phyloP scores from a whole-genome alignment of 1,139 yeast species.

The Pichia sp. region DNA sequence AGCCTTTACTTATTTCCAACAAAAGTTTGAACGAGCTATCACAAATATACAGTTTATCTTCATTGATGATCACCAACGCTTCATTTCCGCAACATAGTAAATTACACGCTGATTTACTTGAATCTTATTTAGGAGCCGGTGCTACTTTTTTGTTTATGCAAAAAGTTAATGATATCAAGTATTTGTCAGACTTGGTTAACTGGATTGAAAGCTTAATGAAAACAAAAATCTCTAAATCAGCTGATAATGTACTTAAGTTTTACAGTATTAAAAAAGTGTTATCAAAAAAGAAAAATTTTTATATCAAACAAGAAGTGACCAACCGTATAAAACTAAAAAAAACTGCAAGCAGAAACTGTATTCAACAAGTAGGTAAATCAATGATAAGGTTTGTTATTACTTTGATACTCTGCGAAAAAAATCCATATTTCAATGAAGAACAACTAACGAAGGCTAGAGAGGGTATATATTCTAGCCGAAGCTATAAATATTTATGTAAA shows the following conservation, averaged over 20 bases:
- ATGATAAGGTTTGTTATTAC: neutral
- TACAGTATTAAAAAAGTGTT: no score
- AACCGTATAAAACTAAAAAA: no score
- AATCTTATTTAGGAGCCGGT: conserved; percentile 3
- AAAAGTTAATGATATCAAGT: neutral
- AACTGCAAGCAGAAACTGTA: no score
- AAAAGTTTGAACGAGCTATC: neutral
- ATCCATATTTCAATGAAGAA: neutral
- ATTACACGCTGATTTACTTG: conserved; percentile 6
- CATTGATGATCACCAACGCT: neutral
- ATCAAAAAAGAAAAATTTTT: no score
- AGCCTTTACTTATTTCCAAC: neutral
- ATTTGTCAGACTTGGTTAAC: neutral
- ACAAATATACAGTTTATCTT: neutral
- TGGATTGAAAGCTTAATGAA: neutral
- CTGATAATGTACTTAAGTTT: no score
- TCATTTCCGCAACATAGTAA: neutral
- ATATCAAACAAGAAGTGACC: no score
- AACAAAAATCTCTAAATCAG: neutral
- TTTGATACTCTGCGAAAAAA: neutral
- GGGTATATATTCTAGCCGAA: neutral
- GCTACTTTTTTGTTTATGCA: neutral
- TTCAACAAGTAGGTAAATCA: neutral
- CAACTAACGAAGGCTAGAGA: neutral
- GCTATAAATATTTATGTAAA: neutral